Percentiles rank a stretch among this genome's conserved stretches.
These are phyloP conservation scores for Piper betle DNA, from an alignment of 164 flowering plant genomes.

Conservation along the genomic window DNA sequence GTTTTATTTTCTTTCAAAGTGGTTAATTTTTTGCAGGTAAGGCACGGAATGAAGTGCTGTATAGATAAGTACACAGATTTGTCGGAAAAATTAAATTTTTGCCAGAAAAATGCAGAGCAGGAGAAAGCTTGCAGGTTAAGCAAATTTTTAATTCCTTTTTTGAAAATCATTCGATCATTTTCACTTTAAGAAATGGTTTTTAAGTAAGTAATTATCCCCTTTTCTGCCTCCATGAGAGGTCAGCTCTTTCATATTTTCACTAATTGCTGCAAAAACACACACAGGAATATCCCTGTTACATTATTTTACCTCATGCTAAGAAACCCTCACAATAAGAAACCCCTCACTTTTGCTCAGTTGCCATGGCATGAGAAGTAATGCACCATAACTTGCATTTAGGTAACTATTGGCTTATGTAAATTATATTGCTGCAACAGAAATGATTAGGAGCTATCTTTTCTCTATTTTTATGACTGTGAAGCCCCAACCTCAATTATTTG, in stretches of 20 bases:
- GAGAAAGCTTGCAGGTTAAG: constrained; percentile 48
- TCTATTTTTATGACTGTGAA: no score
- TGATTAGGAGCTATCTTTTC: no score
- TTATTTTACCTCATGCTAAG: no score
- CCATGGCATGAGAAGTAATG: no score
- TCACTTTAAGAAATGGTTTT: neutral
- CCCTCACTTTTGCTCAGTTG: no score
- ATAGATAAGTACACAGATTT: constrained; percentile 36
- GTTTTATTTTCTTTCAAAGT: no score
- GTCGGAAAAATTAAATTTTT: constrained; percentile 21
- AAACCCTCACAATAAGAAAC: no score
- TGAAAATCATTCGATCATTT: neutral
- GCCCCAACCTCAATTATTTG: no score
- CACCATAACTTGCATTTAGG: no score
- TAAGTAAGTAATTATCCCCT: neutral
- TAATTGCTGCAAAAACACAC: neutral
- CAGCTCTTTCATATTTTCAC: no score
- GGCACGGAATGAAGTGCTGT: constrained; percentile 33
- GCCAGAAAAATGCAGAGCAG: constrained; percentile 25
- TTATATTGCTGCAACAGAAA: no score
- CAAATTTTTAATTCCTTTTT: neutral
- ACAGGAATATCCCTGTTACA: neutral
- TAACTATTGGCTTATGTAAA: no score
- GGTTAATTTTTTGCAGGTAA: constrained; percentile 25
- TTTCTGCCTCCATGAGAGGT: neutral